Evolutionary conservation across 305 asterid species (phyloP).

Genomic region (Coffea humblotiana): DNA sequence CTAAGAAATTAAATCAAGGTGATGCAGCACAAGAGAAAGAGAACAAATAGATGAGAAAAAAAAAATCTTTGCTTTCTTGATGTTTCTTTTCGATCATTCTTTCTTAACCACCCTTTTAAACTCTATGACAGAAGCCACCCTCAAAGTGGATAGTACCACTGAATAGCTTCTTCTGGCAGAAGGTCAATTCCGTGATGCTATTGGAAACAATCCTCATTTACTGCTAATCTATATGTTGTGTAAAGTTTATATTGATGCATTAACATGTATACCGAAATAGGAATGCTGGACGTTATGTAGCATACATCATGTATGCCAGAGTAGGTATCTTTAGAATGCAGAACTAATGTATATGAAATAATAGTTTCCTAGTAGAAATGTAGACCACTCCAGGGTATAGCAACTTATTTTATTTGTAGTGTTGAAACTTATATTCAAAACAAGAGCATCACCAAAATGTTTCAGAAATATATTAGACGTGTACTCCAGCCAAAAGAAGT

Average conservation of each 20-base stretch:
- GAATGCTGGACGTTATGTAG: background rate
- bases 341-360: background rate
- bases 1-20: background rate
- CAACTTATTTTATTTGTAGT: background rate
- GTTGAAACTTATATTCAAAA: background rate
- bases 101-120: background rate
- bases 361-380: background rate
- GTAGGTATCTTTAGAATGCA: background rate
- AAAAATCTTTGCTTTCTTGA: background rate
- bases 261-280: background rate
- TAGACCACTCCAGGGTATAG: background rate
- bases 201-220: background rate
- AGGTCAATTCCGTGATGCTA: background rate
- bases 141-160: background rate
- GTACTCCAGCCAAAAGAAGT: background rate
- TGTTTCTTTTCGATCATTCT: background rate
- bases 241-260: background rate
- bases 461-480: background rate
- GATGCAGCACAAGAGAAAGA: background rate
- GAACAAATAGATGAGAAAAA: background rate
- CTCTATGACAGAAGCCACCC: background rate
- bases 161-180: background rate
- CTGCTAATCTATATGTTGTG: background rate
- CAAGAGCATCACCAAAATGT: background rate
- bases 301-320: background rate